Conservation (phyloP, 179 eudicot species). For the Silene noctiflora region DNA sequence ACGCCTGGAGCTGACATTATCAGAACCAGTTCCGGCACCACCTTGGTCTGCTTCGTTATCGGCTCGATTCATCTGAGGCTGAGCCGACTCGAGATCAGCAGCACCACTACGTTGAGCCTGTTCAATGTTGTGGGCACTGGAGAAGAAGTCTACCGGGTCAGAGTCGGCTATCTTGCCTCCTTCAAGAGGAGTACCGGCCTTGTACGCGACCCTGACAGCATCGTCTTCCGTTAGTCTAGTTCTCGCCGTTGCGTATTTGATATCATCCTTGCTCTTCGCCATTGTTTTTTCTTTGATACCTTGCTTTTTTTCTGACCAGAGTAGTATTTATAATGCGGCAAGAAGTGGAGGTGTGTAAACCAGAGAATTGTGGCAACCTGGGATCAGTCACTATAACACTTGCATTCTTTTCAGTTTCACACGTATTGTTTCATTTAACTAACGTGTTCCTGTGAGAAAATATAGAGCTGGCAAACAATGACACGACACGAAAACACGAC, state of each 20-base stretch:
- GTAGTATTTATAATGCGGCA: background rate
- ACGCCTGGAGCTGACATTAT: conserved; percentile 15
- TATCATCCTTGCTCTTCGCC: conserved; percentile 54
- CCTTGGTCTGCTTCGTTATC: conserved; percentile 18
- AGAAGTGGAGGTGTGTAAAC: background rate
- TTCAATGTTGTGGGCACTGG: conserved; percentile 37
- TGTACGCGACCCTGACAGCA: conserved; percentile 36
- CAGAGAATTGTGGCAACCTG: background rate
- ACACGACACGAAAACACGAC: too few relatives aligned
- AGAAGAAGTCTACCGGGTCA: conserved; percentile 45
- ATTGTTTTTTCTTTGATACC: conserved; percentile 13
- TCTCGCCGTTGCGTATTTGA: conserved; percentile 39
- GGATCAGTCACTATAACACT: background rate
- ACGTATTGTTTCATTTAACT: background rate
- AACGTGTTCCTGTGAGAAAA: background rate
- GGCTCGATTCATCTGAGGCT: conserved; percentile 20
- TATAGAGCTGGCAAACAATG: too few relatives aligned
- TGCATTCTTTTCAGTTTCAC: background rate
- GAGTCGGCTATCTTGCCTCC: conserved; percentile 55
- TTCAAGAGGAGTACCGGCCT: conserved; percentile 49
- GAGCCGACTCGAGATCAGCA: background rate
- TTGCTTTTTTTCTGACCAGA: too few relatives aligned
- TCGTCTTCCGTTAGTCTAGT: conserved; percentile 46
- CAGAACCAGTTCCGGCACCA: background rate
- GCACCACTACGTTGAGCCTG: conserved; percentile 17